phyloP scores from a whole-genome alignment of 192 early-diverging fungal genomes.

The Tieghemiomyces parasiticus region DNA sequence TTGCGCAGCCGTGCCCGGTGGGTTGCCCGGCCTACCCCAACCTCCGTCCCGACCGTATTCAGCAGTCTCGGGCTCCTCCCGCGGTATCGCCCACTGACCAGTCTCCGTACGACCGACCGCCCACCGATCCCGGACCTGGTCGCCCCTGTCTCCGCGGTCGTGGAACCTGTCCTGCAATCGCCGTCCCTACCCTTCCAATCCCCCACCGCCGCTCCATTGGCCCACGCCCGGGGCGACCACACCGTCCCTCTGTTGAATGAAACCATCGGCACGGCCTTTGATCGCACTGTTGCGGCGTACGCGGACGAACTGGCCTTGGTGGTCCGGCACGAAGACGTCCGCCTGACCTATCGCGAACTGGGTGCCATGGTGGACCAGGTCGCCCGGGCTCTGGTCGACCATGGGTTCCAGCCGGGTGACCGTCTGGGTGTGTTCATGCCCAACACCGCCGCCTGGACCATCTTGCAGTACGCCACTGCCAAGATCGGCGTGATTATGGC shows the following conservation, averaged over 20 bases:
- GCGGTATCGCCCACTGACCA: too few relatives aligned
- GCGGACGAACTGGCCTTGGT: constrained; percentile 25
- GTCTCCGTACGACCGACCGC: too few relatives aligned
- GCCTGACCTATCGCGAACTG: constrained; percentile 26
- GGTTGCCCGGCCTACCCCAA: too few relatives aligned
- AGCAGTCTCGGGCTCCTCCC: too few relatives aligned
- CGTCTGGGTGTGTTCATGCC: constrained; percentile 34
- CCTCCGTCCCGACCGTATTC: too few relatives aligned
- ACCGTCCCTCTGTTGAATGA: constrained; percentile 21
- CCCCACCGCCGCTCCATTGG: neutral
- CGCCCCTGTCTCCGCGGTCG: too few relatives aligned
- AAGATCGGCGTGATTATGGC: constrained; percentile 33
- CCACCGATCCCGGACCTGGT: too few relatives aligned
- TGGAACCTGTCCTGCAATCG: too few relatives aligned
- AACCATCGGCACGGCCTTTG: constrained; percentile 25
- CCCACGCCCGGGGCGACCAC: constrained; percentile 19
- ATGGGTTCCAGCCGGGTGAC: constrained; percentile 30
- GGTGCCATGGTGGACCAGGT: constrained; percentile 23
- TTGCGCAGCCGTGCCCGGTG: too few relatives aligned
- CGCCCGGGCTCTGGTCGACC: constrained; percentile 23
- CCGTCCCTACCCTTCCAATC: too few relatives aligned
- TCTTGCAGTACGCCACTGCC: constrained; percentile 33
- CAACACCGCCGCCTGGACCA: constrained; percentile 30
- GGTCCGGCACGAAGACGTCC: constrained; percentile 25
- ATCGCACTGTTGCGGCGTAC: constrained; percentile 14